Conservation (phyloP, 768 basidiomycete species). For the Leccinum arenicola region DNA sequence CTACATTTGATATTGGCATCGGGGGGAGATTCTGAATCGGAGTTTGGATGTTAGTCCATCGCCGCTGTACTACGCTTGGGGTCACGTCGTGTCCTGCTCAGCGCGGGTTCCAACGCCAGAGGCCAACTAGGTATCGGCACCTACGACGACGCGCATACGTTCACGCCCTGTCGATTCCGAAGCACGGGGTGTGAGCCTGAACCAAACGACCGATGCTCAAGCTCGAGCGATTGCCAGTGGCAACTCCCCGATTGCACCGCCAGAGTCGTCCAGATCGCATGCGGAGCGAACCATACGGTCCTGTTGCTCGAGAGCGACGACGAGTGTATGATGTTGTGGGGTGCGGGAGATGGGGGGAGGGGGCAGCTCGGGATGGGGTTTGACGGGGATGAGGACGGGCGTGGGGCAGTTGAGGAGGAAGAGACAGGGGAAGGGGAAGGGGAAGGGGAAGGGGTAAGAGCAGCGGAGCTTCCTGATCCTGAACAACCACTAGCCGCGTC, state of each 20-base stretch:
- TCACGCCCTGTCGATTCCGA: slow-evolving; percentile 37
- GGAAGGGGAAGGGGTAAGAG: background rate
- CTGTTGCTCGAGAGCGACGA: slow-evolving; percentile 47
- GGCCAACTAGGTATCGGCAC: slow-evolving; percentile 45
- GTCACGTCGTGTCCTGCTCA: slow-evolving; percentile 24
- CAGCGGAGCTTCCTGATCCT: background rate
- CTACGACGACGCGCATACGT: slow-evolving; percentile 38
- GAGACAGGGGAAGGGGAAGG: too few species aligned
- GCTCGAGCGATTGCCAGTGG: background rate
- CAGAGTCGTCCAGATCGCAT: slow-evolving; percentile 50
- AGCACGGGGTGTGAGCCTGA: slow-evolving; percentile 3
- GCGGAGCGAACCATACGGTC: slow-evolving; percentile 81
- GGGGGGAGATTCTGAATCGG: background rate
- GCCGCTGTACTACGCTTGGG: background rate
- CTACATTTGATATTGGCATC: background rate
- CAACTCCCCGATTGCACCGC: slow-evolving; percentile 24
- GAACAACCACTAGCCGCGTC: background rate
- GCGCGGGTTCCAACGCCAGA: slow-evolving; percentile 48
- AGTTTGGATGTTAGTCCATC: background rate
- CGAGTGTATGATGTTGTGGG: slow-evolving; percentile 56
- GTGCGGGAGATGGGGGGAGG: slow-evolving; percentile 63
- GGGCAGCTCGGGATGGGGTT: slow-evolving; percentile 78
- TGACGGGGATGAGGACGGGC: slow-evolving; percentile 15
- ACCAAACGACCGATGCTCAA: background rate
- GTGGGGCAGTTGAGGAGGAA: too few species aligned